phyloP scores from a whole-genome alignment of 2,329 filamentous ascomycete species.

The Coniochaeta hoffmannii region DNA sequence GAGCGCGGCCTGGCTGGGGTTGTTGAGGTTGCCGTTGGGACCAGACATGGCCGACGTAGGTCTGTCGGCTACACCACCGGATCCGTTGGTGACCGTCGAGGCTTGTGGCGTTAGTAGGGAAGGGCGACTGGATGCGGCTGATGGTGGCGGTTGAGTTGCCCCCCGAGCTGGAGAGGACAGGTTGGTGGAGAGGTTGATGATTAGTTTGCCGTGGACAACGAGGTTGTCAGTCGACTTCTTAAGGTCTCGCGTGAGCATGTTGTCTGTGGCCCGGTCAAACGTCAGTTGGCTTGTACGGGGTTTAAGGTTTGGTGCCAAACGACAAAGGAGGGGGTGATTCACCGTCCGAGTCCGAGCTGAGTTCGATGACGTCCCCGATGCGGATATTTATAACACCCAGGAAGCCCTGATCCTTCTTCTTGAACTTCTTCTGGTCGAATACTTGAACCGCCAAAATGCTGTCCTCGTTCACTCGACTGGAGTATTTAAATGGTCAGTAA shows the following conservation, averaged over 20 bases:
- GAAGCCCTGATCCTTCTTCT: slow-evolving; percentile 99
- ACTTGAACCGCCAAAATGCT: slow-evolving; percentile 97
- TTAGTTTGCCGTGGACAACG: slow-evolving; percentile 94
- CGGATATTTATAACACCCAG: slow-evolving; percentile 96
- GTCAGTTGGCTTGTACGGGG: slow-evolving; percentile 12
- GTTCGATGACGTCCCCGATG: slow-evolving; percentile 87
- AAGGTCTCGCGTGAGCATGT: slow-evolving; percentile 95
- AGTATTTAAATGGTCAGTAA: neutral
- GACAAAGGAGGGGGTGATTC: slow-evolving; percentile 15
- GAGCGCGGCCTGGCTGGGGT: slow-evolving; percentile 32
- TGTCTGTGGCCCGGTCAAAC: slow-evolving; percentile 59
- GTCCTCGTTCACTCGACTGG: slow-evolving; percentile 85
- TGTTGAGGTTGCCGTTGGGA: slow-evolving; percentile 33
- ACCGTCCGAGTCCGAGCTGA: slow-evolving; percentile 89
- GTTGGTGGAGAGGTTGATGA: slow-evolving; percentile 93
- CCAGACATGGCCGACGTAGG: slow-evolving; percentile 47
- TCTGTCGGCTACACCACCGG: slow-evolving; percentile 36
- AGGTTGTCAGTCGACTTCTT: slow-evolving; percentile 98
- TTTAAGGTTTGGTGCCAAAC: slow-evolving; percentile 4
- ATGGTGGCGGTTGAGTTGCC: slow-evolving; percentile 15
- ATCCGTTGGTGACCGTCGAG: slow-evolving; percentile 31
- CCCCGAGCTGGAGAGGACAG: slow-evolving; percentile 59
- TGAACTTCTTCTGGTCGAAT: slow-evolving; percentile 99
- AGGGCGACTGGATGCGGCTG: slow-evolving; percentile 36
- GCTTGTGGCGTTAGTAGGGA: slow-evolving; percentile 34